phyloP scores from a whole-genome alignment of 2,329 filamentous ascomycete species.

The Aspergillus floridensis region DNA sequence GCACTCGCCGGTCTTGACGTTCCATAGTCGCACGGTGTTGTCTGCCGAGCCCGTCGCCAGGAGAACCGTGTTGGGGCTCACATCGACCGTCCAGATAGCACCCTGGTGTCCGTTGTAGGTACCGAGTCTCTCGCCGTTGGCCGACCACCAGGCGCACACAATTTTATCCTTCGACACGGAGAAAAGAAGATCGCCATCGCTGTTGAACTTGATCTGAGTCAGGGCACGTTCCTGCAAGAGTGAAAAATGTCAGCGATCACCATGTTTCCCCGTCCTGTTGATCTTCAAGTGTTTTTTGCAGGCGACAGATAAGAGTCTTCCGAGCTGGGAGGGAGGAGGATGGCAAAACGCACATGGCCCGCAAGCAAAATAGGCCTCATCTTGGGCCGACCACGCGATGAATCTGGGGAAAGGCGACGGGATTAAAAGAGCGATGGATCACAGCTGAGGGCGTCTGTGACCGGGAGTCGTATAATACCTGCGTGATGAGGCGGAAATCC shows the following conservation, averaged over 20 bases:
- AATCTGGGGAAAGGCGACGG: slow-evolving; percentile 19
- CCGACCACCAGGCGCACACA: slow-evolving; percentile 94
- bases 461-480: slow-evolving; percentile 19
- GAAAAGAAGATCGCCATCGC: slow-evolving; percentile 95
- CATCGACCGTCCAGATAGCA: slow-evolving; percentile 97
- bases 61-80: slow-evolving; percentile 86
- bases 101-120: slow-evolving; percentile 97
- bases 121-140: slow-evolving; percentile 96
- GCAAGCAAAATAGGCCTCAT: slow-evolving; percentile 97
- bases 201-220: slow-evolving; percentile 93
- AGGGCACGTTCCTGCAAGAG: slow-evolving; percentile 73
- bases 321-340: slow-evolving; percentile 9
- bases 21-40: slow-evolving; percentile 97
- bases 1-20: slow-evolving; percentile 85
- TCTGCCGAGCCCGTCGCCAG: slow-evolving; percentile 95
- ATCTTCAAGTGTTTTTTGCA: neutral
- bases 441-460: slow-evolving; percentile 23
- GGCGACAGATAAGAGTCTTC: neutral
- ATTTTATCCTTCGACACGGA: slow-evolving; percentile 94
- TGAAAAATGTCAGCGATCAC: slow-evolving; percentile 4
- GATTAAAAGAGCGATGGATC: slow-evolving; percentile 11
- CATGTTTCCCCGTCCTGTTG: neutral
- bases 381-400: slow-evolving; percentile 44
- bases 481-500: slow-evolving; percentile 25
- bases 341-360: slow-evolving; percentile 67